Evolutionary conservation across 345 rosid genomes (phyloP), one percentile per base, ranked within the genome.

Genomic region (Pistacia atlantica): DNA sequence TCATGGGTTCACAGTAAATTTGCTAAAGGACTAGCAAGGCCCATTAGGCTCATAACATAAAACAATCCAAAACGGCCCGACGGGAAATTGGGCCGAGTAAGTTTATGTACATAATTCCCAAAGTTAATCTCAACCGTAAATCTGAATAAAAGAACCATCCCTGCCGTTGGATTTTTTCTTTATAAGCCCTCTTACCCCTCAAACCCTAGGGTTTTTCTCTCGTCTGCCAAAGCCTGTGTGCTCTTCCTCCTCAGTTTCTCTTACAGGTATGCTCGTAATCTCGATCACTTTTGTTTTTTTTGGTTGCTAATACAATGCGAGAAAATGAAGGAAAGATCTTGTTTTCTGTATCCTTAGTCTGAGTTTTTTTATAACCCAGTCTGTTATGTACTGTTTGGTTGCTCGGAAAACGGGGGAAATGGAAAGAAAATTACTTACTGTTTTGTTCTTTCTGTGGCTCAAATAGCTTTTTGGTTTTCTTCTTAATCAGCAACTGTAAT

Each of bases 161-260:
- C 59, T 31, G 59, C 76, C 76, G 66, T 61, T 17, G 1, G 18
- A 48, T 61, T 17, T 0, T 1, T 17, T 8, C 4, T 0, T 16
- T 60, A 73, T 61, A 61, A 35, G 0, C 0, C 7, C 54, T 16
- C 67, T 11, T 0, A 17, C 48, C 4, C 11, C 28, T 2, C 8
- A 1, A 31, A 4, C 68, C 55, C 68, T 73, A 73, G 68, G 76
- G 76, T 31, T 73, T 62, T 60, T 61, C 68, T 61, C 68, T 61
- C 48, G 42, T 61, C 59, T 10, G 59, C 46, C 25, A 1, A 38
- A 6, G 4, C 46, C 9, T 31, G 46, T 1, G 46, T 7, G 6
- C 8, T 42, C 46, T 1, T 42, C 46, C 8, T 42, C 9, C 8
- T 42, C 9, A 8, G 8, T 8, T 12, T 65, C 68, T 61, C 11